A percentile compares a stretch with the other conserved stretches of the same genome.
phyloP scores from a whole-genome alignment of 2,329 filamentous ascomycete species.

The Beauveria australis region DNA sequence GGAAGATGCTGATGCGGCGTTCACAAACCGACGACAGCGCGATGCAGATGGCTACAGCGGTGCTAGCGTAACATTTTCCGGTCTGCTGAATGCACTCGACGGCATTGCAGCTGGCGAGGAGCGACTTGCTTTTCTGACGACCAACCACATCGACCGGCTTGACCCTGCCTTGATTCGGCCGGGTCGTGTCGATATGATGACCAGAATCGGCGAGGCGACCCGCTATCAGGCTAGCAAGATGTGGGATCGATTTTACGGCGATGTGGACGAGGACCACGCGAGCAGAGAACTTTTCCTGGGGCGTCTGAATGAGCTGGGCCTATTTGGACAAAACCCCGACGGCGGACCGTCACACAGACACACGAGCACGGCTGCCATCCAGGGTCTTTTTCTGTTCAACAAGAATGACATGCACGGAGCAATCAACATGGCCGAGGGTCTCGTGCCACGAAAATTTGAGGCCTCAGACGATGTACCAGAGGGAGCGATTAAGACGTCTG shows the following conservation, averaged over 20 bases:
- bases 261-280: constrained; percentile 58
- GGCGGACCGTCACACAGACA: constrained; percentile 37
- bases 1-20: constrained; percentile 88
- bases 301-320: constrained; percentile 58
- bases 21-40: constrained; percentile 68
- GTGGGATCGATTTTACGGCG: constrained; percentile 93
- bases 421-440: constrained; percentile 65
- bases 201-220: constrained; percentile 81
- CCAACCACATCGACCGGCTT: constrained; percentile 84
- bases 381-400: constrained; percentile 91
- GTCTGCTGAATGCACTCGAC: constrained; percentile 76
- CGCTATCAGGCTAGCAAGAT: constrained; percentile 75
- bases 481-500: constrained; percentile 29
- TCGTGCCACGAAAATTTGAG: constrained; percentile 52
- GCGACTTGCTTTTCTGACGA: constrained; percentile 86
- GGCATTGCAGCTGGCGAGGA: constrained; percentile 94
- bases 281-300: constrained; percentile 62
- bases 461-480: constrained; percentile 30
- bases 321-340: constrained; percentile 53
- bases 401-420: constrained; percentile 86
- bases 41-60: constrained; percentile 79
- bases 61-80: constrained; percentile 88
- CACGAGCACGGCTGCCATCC: constrained; percentile 84
- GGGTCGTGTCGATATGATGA: constrained; percentile 87
- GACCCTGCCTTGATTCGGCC: constrained; percentile 86